A percentile compares a stretch with the other conserved stretches of the same genome.
phyloP scores from a whole-genome alignment of 306 rosid species.

The Glycyrrhiza uralensis region DNA sequence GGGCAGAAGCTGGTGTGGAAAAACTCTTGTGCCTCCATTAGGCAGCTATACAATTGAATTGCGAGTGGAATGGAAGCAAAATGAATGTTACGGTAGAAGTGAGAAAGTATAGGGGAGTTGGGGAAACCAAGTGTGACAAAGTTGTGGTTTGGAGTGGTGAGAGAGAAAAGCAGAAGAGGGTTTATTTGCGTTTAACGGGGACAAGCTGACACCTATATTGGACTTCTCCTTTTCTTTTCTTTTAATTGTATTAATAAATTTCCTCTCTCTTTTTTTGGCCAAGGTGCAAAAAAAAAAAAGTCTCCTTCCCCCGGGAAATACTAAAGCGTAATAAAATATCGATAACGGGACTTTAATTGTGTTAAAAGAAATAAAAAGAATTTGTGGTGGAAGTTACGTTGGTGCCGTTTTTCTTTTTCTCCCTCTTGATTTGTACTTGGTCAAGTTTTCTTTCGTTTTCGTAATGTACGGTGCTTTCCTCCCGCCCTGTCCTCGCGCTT shows the following conservation, averaged over 20 bases:
- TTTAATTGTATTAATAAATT: background rate
- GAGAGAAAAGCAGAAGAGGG: conserved; percentile 36
- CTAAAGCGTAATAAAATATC: too few species aligned
- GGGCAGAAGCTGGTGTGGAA: conserved; percentile 42
- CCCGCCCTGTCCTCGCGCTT: background rate
- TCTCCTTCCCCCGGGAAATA: background rate
- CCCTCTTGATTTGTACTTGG: background rate
- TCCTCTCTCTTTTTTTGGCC: background rate
- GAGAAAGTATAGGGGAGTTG: conserved; percentile 34
- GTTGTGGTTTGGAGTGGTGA: conserved; percentile 50
- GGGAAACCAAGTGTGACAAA: conserved; percentile 39
- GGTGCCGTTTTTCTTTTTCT: conserved; percentile 31
- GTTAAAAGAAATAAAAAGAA: conserved; percentile 30
- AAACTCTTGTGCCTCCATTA: conserved; percentile 71
- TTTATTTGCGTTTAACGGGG: conserved; percentile 69
- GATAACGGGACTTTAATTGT: conserved; percentile 37
- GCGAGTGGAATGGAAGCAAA: background rate
- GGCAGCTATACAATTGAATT: background rate
- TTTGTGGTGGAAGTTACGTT: conserved; percentile 33
- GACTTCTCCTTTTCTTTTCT: background rate
- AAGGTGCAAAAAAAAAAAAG: conserved; percentile 12
- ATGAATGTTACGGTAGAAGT: conserved; percentile 26
- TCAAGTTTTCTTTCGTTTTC: background rate
- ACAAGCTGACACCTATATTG: conserved; percentile 57
- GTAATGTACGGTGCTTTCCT: background rate